These are phyloP conservation scores for Diaporthe citri DNA, from an alignment of 2,329 filamentous ascomycete genomes.

Conservation along the genomic window DNA sequence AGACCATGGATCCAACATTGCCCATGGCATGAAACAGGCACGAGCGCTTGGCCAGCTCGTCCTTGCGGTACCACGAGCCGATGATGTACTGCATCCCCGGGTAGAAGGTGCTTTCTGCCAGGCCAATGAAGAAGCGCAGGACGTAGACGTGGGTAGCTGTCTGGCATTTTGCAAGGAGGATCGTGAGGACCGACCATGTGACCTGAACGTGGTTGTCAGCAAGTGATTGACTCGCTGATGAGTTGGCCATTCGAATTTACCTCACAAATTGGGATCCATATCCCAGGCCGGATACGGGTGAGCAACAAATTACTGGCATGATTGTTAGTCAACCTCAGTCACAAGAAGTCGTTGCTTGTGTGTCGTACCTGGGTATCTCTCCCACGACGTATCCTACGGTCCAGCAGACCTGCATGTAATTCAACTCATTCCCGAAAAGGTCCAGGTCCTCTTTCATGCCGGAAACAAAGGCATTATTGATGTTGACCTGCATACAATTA, in stretches of 20 bases:
- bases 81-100: constrained; percentile 59
- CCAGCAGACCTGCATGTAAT: constrained; percentile 52
- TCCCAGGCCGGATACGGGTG: constrained; percentile 56
- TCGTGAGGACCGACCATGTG: constrained; percentile 52
- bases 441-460: constrained; percentile 59
- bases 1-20: constrained; percentile 65
- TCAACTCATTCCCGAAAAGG: constrained; percentile 56
- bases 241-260: constrained; percentile 32
- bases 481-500: constrained; percentile 45
- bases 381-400: constrained; percentile 56
- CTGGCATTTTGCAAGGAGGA: constrained; percentile 49
- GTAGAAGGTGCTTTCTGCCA: constrained; percentile 56
- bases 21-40: constrained; percentile 67
- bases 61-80: constrained; percentile 57
- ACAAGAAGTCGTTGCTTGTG: background rate
- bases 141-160: constrained; percentile 54
- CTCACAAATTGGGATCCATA: constrained; percentile 57
- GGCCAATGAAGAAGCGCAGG: constrained; percentile 58
- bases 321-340: background rate
- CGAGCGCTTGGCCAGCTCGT: constrained; percentile 64
- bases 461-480: constrained; percentile 59
- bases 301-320: constrained; percentile 50
- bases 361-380: constrained; percentile 51
- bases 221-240: too few relatives aligned
- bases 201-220: constrained; percentile 39